Evolutionary conservation across 164 flowering plant species (phyloP).

Genomic region (Kalanchoe fedtschenkoi): DNA sequence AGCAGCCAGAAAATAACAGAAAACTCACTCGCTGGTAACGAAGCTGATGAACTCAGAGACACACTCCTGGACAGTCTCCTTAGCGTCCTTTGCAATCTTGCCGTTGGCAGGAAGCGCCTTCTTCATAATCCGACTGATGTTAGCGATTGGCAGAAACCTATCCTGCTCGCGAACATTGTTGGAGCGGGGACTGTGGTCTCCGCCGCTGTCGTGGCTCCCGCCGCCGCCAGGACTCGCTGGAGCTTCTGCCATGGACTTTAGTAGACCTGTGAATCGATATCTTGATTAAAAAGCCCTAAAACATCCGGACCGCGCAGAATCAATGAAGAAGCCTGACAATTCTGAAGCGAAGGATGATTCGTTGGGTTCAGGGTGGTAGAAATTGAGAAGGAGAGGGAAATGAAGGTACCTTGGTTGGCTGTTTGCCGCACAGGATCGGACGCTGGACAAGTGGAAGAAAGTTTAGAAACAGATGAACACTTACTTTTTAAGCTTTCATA

Average conservation of each 20-base stretch:
- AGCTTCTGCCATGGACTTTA: not conserved
- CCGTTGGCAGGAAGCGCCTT: conserved; percentile 8
- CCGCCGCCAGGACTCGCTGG: conserved; percentile 8
- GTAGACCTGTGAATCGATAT: not conserved
- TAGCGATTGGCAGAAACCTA: conserved; percentile 6
- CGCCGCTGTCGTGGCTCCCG: conserved; percentile 8
- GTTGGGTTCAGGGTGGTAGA: not conserved
- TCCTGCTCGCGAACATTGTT: conserved; percentile 6
- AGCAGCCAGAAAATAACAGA: not conserved
- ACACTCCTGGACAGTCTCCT: conserved; percentile 9
- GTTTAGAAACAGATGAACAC: not conserved
- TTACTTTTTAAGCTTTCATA: too few relatives aligned
- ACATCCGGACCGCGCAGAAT: not conserved
- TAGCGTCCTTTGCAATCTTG: conserved; percentile 7
- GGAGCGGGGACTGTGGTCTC: conserved; percentile 6
- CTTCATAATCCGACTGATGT: conserved; percentile 8
- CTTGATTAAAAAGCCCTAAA: conserved; percentile 3
- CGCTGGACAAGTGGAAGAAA: conserved; percentile 3
- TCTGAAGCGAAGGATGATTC: not conserved
- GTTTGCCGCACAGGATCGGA: not conserved
- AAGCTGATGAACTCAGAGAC: conserved; percentile 9
- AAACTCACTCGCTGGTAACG: conserved; percentile 8
- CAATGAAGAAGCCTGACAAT: too few relatives aligned
- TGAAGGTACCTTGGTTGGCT: not conserved
- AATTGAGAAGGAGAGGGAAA: not conserved